Base-by-base conservation (phyloP, 768 basidiomycete species). In the Mycena galopus region DNA sequence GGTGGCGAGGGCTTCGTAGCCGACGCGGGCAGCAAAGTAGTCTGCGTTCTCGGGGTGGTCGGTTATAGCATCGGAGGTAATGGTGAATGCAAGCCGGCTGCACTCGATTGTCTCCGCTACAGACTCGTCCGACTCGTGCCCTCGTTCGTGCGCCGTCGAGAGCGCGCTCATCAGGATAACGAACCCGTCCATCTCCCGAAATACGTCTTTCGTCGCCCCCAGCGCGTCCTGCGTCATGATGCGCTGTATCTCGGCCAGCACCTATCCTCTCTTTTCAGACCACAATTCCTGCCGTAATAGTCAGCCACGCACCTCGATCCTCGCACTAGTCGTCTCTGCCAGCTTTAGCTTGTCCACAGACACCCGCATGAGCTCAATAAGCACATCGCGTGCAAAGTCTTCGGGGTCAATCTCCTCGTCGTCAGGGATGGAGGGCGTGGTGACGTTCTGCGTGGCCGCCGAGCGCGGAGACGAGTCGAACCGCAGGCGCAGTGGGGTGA, bases 161-260 rank as follows among this genome's bases (percentile, higher is more conserved):
- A 96, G 84, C 33, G 93, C 86, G 75, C 89, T 93, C 82, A 95
- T 90, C 35, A 95, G 82, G 12, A 90, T 88, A 23, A 95, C 83
- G 78, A 95, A 95, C 0, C 95, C 95, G 72, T 96, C 95, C 77
- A 93, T 84, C 77, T 95, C 93, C 6, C 95, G 86, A 79, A 96
- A 96, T 23, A 92, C 90, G 67, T 92, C 91, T 79, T 92, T 93
- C 14, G 93, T 93, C 23, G 74, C 74, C 30, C 74, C 71, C 51
- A 79, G 83, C 2, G 85, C 78, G 75, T 93, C 91, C 79, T 94
- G 90, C 19, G 86, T 84, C 85, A 95, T 86, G 27, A 92, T 89
- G 19, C 89, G 84, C 65, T 90, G 88, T 47, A 96, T 90, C 77
- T 94, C 92, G 23, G 83, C 82, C 67, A 94, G 79, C 42, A 90